These are phyloP conservation scores for Talaromyces thailandensis DNA, from an alignment of 495 filamentous ascomycete genomes.

Conservation along the genomic window DNA sequence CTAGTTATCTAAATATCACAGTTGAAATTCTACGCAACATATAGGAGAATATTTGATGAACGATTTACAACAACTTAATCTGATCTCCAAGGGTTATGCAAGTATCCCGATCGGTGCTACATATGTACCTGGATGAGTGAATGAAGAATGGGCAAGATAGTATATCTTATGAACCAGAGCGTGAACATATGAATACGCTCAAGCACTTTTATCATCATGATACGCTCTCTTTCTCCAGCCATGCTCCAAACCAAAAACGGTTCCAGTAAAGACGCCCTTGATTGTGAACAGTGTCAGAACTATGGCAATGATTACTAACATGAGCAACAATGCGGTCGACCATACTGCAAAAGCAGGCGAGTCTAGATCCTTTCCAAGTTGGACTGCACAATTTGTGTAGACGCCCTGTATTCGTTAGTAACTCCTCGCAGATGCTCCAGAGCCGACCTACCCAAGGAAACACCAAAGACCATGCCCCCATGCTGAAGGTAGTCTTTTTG, in stretches of 20 bases:
- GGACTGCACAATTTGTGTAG: slow-evolving; percentile 22
- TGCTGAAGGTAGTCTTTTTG: slow-evolving; percentile 12
- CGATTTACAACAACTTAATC: too few species aligned
- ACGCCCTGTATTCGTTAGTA: slow-evolving; percentile 13
- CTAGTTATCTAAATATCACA: too few species aligned
- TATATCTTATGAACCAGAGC: too few species aligned
- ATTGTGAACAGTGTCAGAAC: slow-evolving; percentile 16
- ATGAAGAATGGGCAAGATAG: too few species aligned
- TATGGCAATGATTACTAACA: slow-evolving; percentile 16
- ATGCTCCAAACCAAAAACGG: slow-evolving; percentile 15
- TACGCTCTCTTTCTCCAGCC: not conserved
- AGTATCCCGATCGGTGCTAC: too few species aligned
- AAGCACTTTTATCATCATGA: too few species aligned
- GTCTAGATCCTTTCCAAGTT: slow-evolving; percentile 21
- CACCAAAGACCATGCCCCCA: slow-evolving; percentile 19
- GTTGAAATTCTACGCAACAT: too few species aligned
- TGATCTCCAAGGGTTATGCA: too few species aligned
- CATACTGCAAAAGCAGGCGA: slow-evolving; percentile 20
- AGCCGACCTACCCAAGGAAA: slow-evolving; percentile 13
- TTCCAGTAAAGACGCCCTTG: slow-evolving; percentile 17
- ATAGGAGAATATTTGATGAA: too few species aligned
- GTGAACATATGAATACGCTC: too few species aligned
- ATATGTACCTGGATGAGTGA: too few species aligned
- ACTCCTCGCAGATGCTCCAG: not conserved
- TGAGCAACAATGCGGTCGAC: slow-evolving; percentile 18